Evolutionary conservation across 108 stramenopile genomes (phyloP).

Genomic region (Cyclotella kingstonii): DNA sequence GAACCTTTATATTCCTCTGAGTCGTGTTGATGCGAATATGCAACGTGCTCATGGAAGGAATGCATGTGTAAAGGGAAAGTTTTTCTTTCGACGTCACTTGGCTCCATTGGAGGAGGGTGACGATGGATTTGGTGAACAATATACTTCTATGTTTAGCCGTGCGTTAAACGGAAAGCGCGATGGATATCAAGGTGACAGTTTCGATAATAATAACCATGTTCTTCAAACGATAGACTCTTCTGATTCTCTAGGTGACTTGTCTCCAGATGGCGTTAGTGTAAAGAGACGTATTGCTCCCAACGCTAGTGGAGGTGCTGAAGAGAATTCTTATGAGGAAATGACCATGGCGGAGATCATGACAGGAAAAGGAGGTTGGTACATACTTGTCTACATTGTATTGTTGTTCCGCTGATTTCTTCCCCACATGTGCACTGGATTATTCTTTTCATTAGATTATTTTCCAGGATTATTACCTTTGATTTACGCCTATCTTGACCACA

Average conservation of each 20-base stretch:
- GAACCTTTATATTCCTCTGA: conserved; percentile 94
- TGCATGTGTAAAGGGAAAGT: conserved; percentile 84
- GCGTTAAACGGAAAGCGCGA: conserved; percentile 45
- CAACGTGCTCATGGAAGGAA: conserved; percentile 91
- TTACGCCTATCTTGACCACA: conserved; percentile 96
- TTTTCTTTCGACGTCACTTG: conserved; percentile 95
- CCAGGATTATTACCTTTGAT: conserved; percentile 97
- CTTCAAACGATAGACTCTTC: conserved; percentile 22
- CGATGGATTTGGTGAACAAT: conserved; percentile 81
- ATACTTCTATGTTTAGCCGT: conserved; percentile 77
- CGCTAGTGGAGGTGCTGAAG: conserved; percentile 76
- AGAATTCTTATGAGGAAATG: conserved; percentile 95
- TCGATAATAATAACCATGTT: conserved; percentile 9
- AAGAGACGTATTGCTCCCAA: conserved; percentile 61
- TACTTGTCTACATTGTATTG: not conserved
- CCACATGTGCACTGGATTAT: not conserved
- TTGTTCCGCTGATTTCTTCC: too few species aligned
- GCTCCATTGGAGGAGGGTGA: conserved; percentile 89
- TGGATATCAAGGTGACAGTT: conserved; percentile 18
- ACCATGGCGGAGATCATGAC: conserved; percentile 96
- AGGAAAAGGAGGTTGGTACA: conserved; percentile 81
- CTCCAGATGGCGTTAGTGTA: conserved; percentile 54
- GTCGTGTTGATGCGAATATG: conserved; percentile 98
- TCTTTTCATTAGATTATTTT: conserved; percentile 67
- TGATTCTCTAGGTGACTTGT: conserved; percentile 14